Base-by-base conservation (phyloP, 2,329 filamentous ascomycete species). In the Cordyceps militaris region DNA sequence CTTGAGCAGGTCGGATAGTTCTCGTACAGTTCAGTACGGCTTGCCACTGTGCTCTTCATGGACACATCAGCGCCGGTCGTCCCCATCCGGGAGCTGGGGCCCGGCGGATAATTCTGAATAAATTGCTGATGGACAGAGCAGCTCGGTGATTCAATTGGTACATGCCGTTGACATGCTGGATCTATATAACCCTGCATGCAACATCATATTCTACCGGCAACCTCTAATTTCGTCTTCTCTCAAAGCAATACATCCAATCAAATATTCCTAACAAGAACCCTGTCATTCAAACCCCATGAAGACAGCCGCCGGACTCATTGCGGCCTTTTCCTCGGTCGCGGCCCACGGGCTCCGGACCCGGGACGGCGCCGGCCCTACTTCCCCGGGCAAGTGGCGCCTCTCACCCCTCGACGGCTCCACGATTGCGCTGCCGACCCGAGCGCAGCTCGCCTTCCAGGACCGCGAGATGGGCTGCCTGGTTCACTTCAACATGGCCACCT, bases 401-500 rank as follows among this genome's bases (percentile, higher is more conserved):
- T 66, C 65, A 9, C 65, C 64, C 7, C 52, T 66, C 6, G 65
- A 67, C 52, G 64, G 64, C 23, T 63, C 64, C 4, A 62, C 61
- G 34, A 67, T 66, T 52, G 65, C 65, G 4, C 58, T 67, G 36
- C 65, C 65, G 4, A 65, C 64, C 21, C 59, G 60, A 44, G 60
- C 64, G 43, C 65, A 67, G 47, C 58, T 67, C 16, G 60, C 55
- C 7, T 66, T 65, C 23, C 65, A 67, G 42, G 65, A 67, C 53
- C 60, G 59, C 21, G 65, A 67, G 51, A 63, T 67, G 24, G 64
- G 63, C 8, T 61, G 64, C 14, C 58, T 67, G 26, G 65, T 67
- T 24, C 65, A 67, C 54, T 67, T 65, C 52, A 61, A 64, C 34
- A 63, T 67, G 36, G 64, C 63, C 8, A 67, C 65, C 6, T 67